These are phyloP conservation scores for Parietichytrium sp. DNA, from an alignment of 108 stramenopile species.

Conservation along the genomic window DNA sequence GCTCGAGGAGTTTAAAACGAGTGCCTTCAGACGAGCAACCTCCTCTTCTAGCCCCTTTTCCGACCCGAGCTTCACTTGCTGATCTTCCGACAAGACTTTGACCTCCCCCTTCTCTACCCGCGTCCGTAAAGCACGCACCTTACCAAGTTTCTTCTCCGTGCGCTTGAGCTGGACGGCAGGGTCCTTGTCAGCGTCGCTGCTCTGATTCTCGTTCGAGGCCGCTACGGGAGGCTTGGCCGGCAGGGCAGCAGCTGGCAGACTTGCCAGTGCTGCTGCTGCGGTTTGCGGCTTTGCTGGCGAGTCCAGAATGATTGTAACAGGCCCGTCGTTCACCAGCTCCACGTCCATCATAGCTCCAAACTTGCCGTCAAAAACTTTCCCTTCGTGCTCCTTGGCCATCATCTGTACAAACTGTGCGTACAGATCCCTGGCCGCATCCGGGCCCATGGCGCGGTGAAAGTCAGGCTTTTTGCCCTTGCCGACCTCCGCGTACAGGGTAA, in stretches of 20 bases:
- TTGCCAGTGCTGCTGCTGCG: too few relatives aligned
- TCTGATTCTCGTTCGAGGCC: background rate
- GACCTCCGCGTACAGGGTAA: conserved; percentile 34
- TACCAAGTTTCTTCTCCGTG: background rate
- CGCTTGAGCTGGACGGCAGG: conserved; percentile 27
- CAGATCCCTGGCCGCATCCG: background rate
- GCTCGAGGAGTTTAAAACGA: too few relatives aligned
- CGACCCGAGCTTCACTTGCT: background rate
- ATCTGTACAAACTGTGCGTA: conserved; percentile 2
- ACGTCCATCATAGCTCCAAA: conserved; percentile 58
- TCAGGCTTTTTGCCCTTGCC: conserved; percentile 39
- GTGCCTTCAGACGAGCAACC: background rate
- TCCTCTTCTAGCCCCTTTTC: background rate
- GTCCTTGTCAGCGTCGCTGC: background rate
- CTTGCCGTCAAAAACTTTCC: conserved; percentile 14
- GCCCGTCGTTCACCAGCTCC: conserved; percentile 51
- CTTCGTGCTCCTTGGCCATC: background rate
- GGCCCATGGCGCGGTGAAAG: conserved; percentile 28
- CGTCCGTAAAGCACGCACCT: background rate
- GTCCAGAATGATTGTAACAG: conserved; percentile 50
- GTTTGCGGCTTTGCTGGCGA: conserved; percentile 2
- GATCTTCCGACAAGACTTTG: background rate
- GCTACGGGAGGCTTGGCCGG: background rate
- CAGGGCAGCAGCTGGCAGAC: too few relatives aligned
- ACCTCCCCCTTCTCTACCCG: background rate